phyloP scores from a whole-genome alignment of 2,329 filamentous ascomycete genomes.

The Colletotrichum horii region DNA sequence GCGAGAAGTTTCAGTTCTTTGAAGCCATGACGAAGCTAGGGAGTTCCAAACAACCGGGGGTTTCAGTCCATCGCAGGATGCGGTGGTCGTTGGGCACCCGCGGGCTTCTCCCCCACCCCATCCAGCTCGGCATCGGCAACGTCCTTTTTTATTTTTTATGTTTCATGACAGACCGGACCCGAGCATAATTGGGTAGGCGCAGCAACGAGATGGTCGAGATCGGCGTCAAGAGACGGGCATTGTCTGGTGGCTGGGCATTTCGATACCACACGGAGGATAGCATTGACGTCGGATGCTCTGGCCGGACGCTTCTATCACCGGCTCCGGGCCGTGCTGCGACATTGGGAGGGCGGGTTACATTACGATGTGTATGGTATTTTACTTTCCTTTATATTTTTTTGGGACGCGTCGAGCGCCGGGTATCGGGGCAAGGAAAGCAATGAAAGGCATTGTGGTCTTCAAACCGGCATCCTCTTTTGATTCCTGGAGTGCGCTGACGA shows the following conservation, averaged over 20 bases:
- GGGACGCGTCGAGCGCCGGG: neutral
- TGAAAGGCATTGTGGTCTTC: conserved; percentile 12
- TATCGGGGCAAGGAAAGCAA: conserved; percentile 1
- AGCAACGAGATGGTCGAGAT: conserved; percentile 58
- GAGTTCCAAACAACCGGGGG: neutral
- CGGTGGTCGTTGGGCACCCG: neutral
- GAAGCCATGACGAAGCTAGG: neutral
- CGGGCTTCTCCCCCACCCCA: neutral
- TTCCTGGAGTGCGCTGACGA: neutral
- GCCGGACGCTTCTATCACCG: conserved; percentile 9
- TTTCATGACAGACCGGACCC: conserved; percentile 14
- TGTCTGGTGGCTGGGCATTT: conserved; percentile 20
- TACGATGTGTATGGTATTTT: conserved; percentile 20
- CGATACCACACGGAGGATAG: conserved; percentile 22
- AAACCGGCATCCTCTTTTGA: neutral
- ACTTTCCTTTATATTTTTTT: neutral
- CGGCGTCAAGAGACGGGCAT: conserved; percentile 30
- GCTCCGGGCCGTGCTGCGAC: conserved; percentile 18
- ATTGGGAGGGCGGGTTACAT: conserved; percentile 9
- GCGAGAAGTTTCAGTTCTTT: conserved; percentile 3
- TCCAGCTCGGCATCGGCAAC: neutral
- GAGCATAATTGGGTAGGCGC: conserved; percentile 53
- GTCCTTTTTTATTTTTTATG: neutral
- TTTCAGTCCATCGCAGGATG: neutral
- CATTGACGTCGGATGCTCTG: conserved; percentile 18